Evolutionary conservation across 148 eudicot species (phyloP), one percentile per base, ranked within the genome.

Genomic region (Cornus controversa): DNA sequence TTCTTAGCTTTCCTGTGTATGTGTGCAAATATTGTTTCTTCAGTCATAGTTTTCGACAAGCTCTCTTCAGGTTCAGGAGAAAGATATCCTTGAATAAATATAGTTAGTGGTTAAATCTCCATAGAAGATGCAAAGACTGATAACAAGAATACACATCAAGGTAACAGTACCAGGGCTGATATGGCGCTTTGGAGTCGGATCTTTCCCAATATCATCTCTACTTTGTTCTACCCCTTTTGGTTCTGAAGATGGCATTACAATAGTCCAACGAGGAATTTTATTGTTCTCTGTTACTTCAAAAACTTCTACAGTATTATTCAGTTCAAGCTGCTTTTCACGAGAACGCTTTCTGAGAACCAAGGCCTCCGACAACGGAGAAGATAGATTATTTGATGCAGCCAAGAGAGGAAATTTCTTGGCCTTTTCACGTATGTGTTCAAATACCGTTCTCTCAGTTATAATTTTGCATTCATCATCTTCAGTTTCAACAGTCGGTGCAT

Each of bases 341-440:
- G 76, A 69, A 50, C 87, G 87, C 83, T 88, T 86, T 71, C 85
- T 85, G 70, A 78, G 80, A 45, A 67, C 84, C 78, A 89, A 83
- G 40, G 87, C 40, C 83, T 91, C 88, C 60, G 80, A 75, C 47
- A 85, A 80, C 1, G 96, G 91, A 14, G 86, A 83, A 74, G 73
- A 77, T 70, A 82, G 86, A 74, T 73, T 77, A 26, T 70, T 79
- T 45, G 90, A 70, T 62, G 84, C 47, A 34, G 89, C 79, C 78
- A 93, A 66, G 67, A 77, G 77, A 42, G 97, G 98, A 25, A 90
- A 91, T 76, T 83, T 82, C 79, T 90, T 96, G 74, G 98, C 91
- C 82, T 96, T 96, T 73, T 88, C 86, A 25, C 93, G 88, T 34
- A 93, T 90, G 83, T 93, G 98, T 69, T 92, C 95, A 84, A 96